Evolutionary conservation across 2,329 filamentous ascomycete species (phyloP), one percentile per base, ranked within the genome.

Genomic region (Fusarium chaquense): DNA sequence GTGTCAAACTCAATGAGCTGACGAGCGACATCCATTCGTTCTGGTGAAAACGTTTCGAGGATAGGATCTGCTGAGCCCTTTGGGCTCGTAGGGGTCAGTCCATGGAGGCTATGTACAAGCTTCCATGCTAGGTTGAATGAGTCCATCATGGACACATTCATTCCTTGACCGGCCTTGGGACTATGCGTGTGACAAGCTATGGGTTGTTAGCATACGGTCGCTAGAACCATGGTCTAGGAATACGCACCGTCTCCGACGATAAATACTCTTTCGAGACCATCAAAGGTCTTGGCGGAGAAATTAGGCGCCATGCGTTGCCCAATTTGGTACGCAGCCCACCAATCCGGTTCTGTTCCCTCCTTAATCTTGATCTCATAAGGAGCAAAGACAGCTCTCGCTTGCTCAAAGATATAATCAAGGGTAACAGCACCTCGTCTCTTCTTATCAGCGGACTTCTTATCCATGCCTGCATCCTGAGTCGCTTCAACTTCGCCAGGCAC

Each of bases 111-210:
- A 13, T 65, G 62, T 0, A 58, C 33, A 3, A 65, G 59, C 10
- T 65, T 65, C 62, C 62, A 65, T 5, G 62, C 60, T 1, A 65
- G 28, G 6, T 65, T 65, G 18, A 58, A 65, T 1, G 62, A 65
- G 10, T 65, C 62, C 62, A 65, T 65, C 62, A 65, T 65, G 0
- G 62, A 65, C 3, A 65, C 62, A 4, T 65, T 65, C 62, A 65
- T 65, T 5, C 62, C 62, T 9, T 65, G 62, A 0, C 62, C 62
- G 2, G 62, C 62, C n/a, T 65, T 65, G 0, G 62, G 62, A 5
- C 62, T 65, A 13, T 65, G 62, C 5, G 62, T 65, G 10, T 65
- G 62, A 3, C 62, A 65, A 1, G 62, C 62, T 65, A 12, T 1
- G 1, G 1, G 3, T 4, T 1, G 2, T 64, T n/a, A 63, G 50